Percentiles rank a stretch among this genome's conserved stretches.
Evolutionary conservation across 2,329 filamentous ascomycete genomes (phyloP).

Genomic region (Anisogramma anomala): DNA sequence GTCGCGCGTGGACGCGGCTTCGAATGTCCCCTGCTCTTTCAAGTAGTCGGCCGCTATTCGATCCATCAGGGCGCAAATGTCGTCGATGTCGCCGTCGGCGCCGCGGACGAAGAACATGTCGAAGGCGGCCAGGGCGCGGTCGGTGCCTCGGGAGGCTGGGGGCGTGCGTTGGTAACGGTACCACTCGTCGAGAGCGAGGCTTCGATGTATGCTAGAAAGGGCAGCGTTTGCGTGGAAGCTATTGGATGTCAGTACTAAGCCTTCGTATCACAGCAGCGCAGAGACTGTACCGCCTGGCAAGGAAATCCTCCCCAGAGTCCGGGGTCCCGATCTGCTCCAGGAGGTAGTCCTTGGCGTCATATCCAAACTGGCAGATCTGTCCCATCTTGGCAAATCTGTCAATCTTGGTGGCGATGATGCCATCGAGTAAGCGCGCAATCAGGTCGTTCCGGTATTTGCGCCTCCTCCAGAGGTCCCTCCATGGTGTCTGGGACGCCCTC

Average conservation of each 20-base stretch:
- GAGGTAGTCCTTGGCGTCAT: conserved; percentile 81
- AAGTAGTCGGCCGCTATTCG: conserved; percentile 47
- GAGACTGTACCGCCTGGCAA: conserved; percentile 54
- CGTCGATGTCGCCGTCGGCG: conserved; percentile 56
- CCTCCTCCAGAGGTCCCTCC: conserved; percentile 57
- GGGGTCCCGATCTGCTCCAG: conserved; percentile 50
- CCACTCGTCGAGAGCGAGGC: conserved; percentile 71
- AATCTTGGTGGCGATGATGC: conserved; percentile 58
- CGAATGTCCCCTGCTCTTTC: conserved; percentile 38
- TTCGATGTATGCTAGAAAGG: conserved; percentile 70
- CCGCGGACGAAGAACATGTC: conserved; percentile 80
- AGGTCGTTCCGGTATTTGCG: conserved; percentile 41
- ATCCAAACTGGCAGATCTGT: conserved; percentile 60
- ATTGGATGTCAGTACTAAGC: conserved; percentile 9
- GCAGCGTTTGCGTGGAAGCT: conserved; percentile 67
- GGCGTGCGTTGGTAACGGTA: conserved; percentile 34
- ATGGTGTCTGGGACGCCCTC: conserved; percentile 49
- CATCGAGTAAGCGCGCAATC: conserved; percentile 48
- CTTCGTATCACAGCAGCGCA: not conserved
- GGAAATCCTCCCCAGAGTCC: conserved; percentile 55
- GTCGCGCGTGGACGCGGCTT: conserved; percentile 46
- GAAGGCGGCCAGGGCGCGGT: conserved; percentile 68
- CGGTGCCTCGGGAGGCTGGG: conserved; percentile 35
- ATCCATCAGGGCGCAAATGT: conserved; percentile 56
- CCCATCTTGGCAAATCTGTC: conserved; percentile 59